A percentile compares a stretch with the other conserved stretches of the same genome.
Evolutionary conservation across 768 basidiomycete genomes (phyloP).

Genomic region (Tylopilus felleus): DNA sequence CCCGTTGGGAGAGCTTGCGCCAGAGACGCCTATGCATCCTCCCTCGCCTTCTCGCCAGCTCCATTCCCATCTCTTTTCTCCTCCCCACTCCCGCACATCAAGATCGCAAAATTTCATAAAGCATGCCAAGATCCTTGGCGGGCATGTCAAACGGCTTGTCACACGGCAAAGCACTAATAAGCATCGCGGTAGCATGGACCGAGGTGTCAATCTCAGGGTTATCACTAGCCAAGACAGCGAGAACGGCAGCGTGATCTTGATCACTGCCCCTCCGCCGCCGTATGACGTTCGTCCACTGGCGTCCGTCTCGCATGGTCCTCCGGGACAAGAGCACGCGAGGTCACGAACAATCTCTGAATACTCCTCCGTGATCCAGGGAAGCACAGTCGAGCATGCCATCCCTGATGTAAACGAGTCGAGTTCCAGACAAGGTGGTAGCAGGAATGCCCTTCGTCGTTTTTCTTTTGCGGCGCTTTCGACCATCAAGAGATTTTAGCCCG

Average conservation of each 20-base stretch:
- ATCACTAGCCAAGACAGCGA: slow-evolving; percentile 28
- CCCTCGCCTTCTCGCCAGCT: slow-evolving; percentile 7
- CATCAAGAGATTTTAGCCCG: slow-evolving; percentile 22
- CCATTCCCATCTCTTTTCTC: neutral
- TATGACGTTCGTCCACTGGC: slow-evolving; percentile 14
- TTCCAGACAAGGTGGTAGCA: slow-evolving; percentile 14
- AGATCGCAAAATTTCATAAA: slow-evolving; percentile 22
- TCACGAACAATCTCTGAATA: slow-evolving; percentile 22
- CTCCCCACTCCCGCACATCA: slow-evolving; percentile 2
- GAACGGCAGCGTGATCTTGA: slow-evolving; percentile 29
- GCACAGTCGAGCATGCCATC: slow-evolving; percentile 8
- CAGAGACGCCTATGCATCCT: slow-evolving; percentile 5
- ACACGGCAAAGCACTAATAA: slow-evolving; percentile 8
- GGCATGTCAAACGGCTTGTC: slow-evolving; percentile 28
- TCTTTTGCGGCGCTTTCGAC: slow-evolving; percentile 32
- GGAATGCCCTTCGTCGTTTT: slow-evolving; percentile 27
- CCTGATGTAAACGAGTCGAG: slow-evolving; percentile 6
- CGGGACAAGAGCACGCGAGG: slow-evolving; percentile 9
- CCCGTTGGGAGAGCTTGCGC: slow-evolving; percentile 4
- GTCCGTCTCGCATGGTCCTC: slow-evolving; percentile 3
- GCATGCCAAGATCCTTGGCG: slow-evolving; percentile 27
- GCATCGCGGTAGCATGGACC: slow-evolving; percentile 20
- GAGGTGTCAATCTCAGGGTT: slow-evolving; percentile 15
- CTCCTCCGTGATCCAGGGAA: slow-evolving; percentile 19
- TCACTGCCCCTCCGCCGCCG: slow-evolving; percentile 29